phyloP scores from a whole-genome alignment of 2,329 filamentous ascomycete genomes.

The Apiospora saccharicola region DNA sequence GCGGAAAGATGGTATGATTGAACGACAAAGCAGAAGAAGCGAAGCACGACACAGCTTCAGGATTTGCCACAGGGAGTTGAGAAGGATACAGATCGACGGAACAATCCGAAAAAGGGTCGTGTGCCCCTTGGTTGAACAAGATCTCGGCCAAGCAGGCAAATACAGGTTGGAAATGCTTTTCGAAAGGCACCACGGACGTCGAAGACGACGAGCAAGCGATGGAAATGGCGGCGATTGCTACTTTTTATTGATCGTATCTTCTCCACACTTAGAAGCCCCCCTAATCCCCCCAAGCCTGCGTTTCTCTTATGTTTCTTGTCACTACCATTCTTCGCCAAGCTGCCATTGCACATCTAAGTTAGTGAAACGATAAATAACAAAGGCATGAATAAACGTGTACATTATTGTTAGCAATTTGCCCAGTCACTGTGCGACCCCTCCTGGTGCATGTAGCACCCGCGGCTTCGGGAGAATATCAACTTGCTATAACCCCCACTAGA shows the following conservation, averaged over 20 bases:
- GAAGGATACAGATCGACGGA: conserved; percentile 12
- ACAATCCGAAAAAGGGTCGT: neutral
- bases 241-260: conserved; percentile 22
- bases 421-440: neutral
- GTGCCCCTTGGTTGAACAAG: neutral
- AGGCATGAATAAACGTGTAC: neutral
- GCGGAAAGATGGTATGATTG: conserved; percentile 2
- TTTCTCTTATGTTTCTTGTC: neutral
- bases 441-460: neutral
- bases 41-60: conserved; percentile 9
- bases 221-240: conserved; percentile 13
- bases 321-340: neutral
- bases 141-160: neutral
- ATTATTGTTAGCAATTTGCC: neutral
- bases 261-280: conserved; percentile 4
- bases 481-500: neutral
- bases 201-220: neutral
- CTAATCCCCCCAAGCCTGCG: neutral
- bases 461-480: no score
- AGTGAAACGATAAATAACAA: neutral
- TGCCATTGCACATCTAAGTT: neutral
- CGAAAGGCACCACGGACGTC: neutral
- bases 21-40: conserved; percentile 20
- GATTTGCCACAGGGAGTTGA: neutral
- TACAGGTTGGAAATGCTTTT: neutral